Base-by-base conservation (phyloP, 2,329 filamentous ascomycete genomes). In the Talaromyces sp. region DNA sequence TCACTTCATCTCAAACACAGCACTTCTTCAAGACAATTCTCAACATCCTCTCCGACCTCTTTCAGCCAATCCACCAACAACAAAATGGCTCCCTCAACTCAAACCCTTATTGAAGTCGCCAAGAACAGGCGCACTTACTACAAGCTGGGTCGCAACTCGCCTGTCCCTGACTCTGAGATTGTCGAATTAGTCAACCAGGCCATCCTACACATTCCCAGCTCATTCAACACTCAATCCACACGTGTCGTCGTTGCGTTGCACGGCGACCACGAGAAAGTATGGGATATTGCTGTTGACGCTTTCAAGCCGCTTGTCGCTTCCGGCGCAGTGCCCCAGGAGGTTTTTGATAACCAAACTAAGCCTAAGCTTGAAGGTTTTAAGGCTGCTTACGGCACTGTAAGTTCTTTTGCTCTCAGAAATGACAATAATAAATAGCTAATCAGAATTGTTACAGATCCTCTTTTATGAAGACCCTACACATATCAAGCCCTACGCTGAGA, bases 211-310 rank as follows among this genome's bases (percentile, higher is more conserved):
- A 81, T 87, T 1, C 92, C 92, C 41, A 88, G 84, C 54, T 85
- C 87, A 63, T 97, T 96, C 86, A 96, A 97, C 84, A 89, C 85
- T 41, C 92, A 96, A 79, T 85, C 85, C 65, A 88, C 89, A 64
- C 87, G 92, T 60, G 77, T 88, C 59, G 82, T 96, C 50, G 82
- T 96, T 53, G 84, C 97, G 56, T 81, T 94, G 68, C 87, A 88
- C 68, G 83, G 82, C 62, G 89, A 96, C 74, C 92, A 97, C 79
- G 86, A 91, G 67, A 88, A 89, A 78, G 84, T 96, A 66, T 97
- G 92, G 93, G 86, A 90, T 71, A 80, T 91, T 60, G 81, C 85
- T 57, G 75, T 78, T 61, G 84, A 86, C 28, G 76, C 81, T 55
- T 80, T 93, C 59, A 85, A 87, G 77, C 78, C 79, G 21, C 82